Conservation (phyloP, 2,329 filamentous ascomycete species). For the Sporothrix phasma region DNA sequence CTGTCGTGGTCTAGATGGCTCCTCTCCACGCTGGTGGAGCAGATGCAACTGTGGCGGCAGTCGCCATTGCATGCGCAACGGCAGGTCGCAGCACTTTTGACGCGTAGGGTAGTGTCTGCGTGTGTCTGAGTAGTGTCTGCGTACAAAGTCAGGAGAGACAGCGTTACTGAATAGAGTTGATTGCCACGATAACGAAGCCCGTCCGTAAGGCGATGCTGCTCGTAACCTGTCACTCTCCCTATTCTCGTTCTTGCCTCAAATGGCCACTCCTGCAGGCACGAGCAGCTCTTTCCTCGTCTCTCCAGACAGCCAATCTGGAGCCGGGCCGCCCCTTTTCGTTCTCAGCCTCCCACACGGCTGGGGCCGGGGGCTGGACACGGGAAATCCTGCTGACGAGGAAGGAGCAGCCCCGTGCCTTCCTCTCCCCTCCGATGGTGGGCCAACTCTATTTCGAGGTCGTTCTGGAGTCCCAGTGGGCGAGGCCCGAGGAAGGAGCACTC, state of each 20-base stretch:
- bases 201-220: neutral
- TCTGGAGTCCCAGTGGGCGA: neutral
- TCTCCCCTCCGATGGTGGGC: neutral
- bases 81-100: neutral
- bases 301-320: neutral
- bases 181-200: neutral
- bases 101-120: neutral
- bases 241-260: neutral
- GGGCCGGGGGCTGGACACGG: neutral
- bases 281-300: neutral
- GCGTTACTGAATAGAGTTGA: neutral
- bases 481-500: neutral
- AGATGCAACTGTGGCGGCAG: neutral
- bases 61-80: neutral
- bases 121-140: neutral
- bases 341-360: neutral
- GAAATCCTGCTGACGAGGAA: neutral
- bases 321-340: neutral
- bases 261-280: neutral
- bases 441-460: neutral
- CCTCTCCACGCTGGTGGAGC: neutral
- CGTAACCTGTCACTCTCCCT: neutral
- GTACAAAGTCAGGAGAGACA: too few relatives aligned
- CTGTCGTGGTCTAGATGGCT: neutral
- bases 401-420: neutral